Evolutionary conservation across 2,329 filamentous ascomycete species (phyloP).

Genomic region (Colletotrichum nymphaeae): DNA sequence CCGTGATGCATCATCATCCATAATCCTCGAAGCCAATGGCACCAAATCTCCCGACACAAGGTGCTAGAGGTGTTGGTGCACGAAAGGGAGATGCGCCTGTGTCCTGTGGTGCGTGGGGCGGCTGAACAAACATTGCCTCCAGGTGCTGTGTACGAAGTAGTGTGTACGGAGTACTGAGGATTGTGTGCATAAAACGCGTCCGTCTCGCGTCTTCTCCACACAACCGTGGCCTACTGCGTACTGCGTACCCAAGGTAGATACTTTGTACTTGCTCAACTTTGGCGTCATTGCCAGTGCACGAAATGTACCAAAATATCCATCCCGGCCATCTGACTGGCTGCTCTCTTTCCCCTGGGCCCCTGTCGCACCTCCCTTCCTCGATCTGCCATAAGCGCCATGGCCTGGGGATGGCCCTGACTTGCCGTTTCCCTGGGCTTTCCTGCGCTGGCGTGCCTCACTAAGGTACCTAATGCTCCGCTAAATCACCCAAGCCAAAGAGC

Average conservation of each 20-base stretch:
- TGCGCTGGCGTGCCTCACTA: slow-evolving; percentile 26
- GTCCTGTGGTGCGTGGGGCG: background rate
- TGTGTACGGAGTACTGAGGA: background rate
- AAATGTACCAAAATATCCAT: background rate
- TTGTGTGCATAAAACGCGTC: slow-evolving; percentile 23
- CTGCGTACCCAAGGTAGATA: no score
- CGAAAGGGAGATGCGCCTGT: background rate
- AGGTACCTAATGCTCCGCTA: background rate
- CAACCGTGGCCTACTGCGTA: background rate
- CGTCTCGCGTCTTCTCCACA: slow-evolving; percentile 28
- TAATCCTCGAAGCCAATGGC: slow-evolving; percentile 7
- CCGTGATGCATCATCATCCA: slow-evolving; percentile 17
- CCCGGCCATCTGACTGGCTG: slow-evolving; percentile 22
- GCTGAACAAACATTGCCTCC: background rate
- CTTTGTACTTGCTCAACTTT: slow-evolving; percentile 20
- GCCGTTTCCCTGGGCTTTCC: slow-evolving; percentile 12
- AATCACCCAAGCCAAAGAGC: background rate
- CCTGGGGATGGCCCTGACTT: slow-evolving; percentile 30
- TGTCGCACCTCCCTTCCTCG: slow-evolving; percentile 31
- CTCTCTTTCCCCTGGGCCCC: background rate
- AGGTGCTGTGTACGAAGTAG: no score
- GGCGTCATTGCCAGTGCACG: slow-evolving; percentile 24
- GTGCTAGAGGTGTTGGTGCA: slow-evolving; percentile 2
- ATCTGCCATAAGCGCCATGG: slow-evolving; percentile 32
- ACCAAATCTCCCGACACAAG: background rate